Base-by-base conservation (phyloP, 23 red algal genomes). In the Gracilaria caudata region DNA sequence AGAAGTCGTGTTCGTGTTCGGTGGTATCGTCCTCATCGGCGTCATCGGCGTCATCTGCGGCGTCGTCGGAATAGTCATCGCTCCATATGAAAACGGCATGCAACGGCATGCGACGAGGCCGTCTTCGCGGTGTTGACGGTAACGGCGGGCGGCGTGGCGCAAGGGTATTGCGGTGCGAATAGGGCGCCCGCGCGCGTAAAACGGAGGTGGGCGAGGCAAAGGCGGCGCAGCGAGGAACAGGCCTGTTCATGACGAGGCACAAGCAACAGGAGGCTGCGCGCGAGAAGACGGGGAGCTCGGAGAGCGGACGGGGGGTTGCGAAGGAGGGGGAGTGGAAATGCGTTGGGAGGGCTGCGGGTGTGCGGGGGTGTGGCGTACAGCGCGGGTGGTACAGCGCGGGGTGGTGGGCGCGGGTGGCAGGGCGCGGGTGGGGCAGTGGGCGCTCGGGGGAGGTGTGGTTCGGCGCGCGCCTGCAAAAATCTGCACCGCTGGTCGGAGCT, bases 21-120 rank as follows among this genome's bases (percentile, higher is more conserved):
- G 53, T 35, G 58, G 21, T 49, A 23, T 66, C 36, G 23, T 86
- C 66, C 51, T 88, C 84, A 20, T 76, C 45, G 21, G 12, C 49
- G 44, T 40, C 36, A 4, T 45, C 71, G 39, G 51, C 68, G 47
- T 77, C 73, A 13, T 77, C 66, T n/a, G 47, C 12, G 16, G 24
- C 20, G 28, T 79, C 76, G 17, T 79, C 76, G 47, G 26, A 34
- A 30, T 25, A 79, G 6, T 40, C 66, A 23, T 66, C 43, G 14
- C 65, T 73, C 84, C 84, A 88, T 30, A 88, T 66, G 53, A 88
- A 88, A 9, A 88, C 53, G 51, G 84, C 84, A 21, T 64, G 68
- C 7, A 68, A 17, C 41, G 70, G 61, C 17, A n/a, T 11, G 14
- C 57, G 44, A 33, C 79, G 57, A 16, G 79, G 79, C 2, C 79